Percentiles rank a stretch among this genome's conserved stretches.
Conservation (phyloP, 2,329 filamentous ascomycete genomes). For the Claviceps sp. region DNA sequence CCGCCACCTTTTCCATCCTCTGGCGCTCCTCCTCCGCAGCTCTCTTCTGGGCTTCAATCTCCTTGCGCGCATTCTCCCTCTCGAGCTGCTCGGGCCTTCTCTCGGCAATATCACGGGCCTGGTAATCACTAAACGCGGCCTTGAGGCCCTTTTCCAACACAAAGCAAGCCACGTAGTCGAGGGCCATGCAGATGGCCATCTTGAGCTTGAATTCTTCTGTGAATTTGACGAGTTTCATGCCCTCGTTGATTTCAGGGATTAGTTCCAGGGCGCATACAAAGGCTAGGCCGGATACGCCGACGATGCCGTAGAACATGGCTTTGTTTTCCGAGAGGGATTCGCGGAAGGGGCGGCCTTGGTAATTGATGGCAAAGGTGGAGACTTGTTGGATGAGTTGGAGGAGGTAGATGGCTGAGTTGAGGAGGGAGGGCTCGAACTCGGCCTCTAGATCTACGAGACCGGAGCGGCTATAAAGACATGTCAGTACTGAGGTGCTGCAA, state of each 20-base stretch:
- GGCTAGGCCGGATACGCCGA: slow-evolving; percentile 78
- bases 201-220: slow-evolving; percentile 76
- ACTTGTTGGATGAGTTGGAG: slow-evolving; percentile 98
- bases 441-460: slow-evolving; percentile 76
- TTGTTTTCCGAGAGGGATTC: slow-evolving; percentile 91
- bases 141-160: slow-evolving; percentile 80
- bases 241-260: slow-evolving; percentile 85
- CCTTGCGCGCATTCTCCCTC: slow-evolving; percentile 57
- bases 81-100: slow-evolving; percentile 76
- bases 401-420: slow-evolving; percentile 95
- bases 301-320: slow-evolving; percentile 95
- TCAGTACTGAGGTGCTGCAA: slow-evolving; percentile 13
- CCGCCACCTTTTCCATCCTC: slow-evolving; percentile 40
- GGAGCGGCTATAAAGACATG: slow-evolving; percentile 25
- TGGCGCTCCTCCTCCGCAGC: slow-evolving; percentile 37
- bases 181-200: slow-evolving; percentile 70
- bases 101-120: slow-evolving; percentile 83
- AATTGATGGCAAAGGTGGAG: slow-evolving; percentile 98
- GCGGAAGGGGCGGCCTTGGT: slow-evolving; percentile 94
- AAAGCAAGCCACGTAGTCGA: slow-evolving; percentile 82
- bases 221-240: slow-evolving; percentile 87
- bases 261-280: slow-evolving; percentile 94
- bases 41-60: slow-evolving; percentile 37
- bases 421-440: slow-evolving; percentile 81
- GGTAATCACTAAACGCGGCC: slow-evolving; percentile 75